These are phyloP conservation scores for Fusarium liriodendri DNA, from an alignment of 2,329 filamentous ascomycete genomes.

Conservation along the genomic window DNA sequence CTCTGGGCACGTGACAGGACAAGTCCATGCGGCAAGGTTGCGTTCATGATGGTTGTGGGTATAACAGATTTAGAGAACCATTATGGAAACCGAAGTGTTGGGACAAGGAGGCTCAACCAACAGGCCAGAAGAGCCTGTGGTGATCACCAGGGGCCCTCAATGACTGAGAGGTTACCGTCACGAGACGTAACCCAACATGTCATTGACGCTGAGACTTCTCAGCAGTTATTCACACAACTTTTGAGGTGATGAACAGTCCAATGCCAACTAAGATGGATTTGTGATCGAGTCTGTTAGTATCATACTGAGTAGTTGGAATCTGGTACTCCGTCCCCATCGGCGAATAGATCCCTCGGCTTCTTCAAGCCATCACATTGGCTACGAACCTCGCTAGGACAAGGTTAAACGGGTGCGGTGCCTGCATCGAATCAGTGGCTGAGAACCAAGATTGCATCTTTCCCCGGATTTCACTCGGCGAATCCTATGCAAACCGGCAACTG, in stretches of 20 bases:
- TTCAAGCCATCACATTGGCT: neutral
- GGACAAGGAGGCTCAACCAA: neutral
- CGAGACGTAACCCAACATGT: neutral
- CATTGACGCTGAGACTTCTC: neutral
- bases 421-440: neutral
- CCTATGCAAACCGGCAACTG: neutral
- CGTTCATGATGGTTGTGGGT: neutral
- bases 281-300: neutral
- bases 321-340: neutral
- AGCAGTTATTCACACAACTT: neutral
- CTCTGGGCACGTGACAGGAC: neutral
- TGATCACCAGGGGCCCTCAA: neutral
- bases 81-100: neutral
- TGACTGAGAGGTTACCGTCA: neutral
- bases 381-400: neutral
- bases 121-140: neutral
- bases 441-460: neutral
- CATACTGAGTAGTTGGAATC: neutral
- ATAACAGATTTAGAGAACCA: neutral
- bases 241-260: neutral
- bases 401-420: neutral
- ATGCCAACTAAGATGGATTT: neutral
- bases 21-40: neutral
- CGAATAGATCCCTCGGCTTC: neutral
- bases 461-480: neutral